Conservation (phyloP, 495 filamentous ascomycete species). For the Beverwykella pulmonaria region DNA sequence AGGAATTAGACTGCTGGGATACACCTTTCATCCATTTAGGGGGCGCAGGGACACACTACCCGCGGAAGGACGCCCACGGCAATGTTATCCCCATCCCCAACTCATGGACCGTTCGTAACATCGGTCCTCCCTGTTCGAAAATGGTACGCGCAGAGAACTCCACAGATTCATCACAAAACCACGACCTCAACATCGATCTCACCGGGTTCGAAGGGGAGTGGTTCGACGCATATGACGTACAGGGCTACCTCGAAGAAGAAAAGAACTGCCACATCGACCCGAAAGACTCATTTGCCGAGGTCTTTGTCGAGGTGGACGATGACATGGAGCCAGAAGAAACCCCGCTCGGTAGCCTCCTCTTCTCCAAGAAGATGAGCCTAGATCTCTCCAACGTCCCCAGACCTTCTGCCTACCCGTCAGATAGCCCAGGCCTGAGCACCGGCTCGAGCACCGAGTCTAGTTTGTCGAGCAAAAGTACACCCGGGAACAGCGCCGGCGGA, state of each 20-base stretch:
- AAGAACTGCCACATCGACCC: constrained; percentile 61
- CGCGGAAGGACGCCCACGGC: constrained; percentile 44
- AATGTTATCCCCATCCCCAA: constrained; percentile 36
- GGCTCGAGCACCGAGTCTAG: constrained; percentile 8
- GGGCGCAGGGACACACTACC: constrained; percentile 68
- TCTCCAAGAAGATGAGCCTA: constrained; percentile 23
- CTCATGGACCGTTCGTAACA: constrained; percentile 43
- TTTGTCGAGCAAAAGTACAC: neutral
- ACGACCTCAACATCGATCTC: constrained; percentile 33
- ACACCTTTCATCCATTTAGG: constrained; percentile 68
- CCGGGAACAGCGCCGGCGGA: neutral
- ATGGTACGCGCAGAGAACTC: constrained; percentile 47
- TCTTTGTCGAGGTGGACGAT: constrained; percentile 46
- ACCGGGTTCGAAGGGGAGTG: constrained; percentile 63
- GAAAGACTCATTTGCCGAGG: constrained; percentile 55
- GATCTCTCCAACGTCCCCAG: constrained; percentile 5
- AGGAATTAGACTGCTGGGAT: constrained; percentile 61
- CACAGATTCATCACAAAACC: constrained; percentile 30
- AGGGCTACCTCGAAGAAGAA: constrained; percentile 62
- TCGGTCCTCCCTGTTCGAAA: constrained; percentile 37
- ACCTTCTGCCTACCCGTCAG: neutral
- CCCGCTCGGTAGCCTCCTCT: neutral
- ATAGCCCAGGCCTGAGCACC: constrained; percentile 15
- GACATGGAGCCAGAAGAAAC: neutral
- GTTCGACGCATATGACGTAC: constrained; percentile 73